Evolutionary conservation across 1,139 yeast genomes (phyloP), one percentile per base, ranked within the genome.

Genomic region (Saccharomyces pastorianus): DNA sequence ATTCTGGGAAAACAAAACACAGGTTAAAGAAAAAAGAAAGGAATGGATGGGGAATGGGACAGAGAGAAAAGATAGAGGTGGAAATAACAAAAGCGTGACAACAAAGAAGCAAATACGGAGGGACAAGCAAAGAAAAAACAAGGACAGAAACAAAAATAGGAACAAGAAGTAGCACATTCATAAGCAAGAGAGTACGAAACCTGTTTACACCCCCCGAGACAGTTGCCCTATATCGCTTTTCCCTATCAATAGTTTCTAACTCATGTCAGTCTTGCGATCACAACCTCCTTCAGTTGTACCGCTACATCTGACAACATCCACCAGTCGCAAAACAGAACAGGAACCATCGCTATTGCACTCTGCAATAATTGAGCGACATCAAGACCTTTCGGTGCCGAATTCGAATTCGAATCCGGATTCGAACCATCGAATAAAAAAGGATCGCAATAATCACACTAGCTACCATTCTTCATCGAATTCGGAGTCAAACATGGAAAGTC

Each of bases 401-500:
- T 38, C 44, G 44, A 38, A 38, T 20, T 38, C 44, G 44, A 38
- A 38, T 17, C 42, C 23, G 23, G 42, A 34, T 6, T 38, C 44
- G 26, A 38, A 38, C 25, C 44, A 38, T 20, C 44, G 44, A 38
- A 20, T 38, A 38, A 38, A 23, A 6, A 29, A 48, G 7, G 27
- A 41, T 46, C n/a, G n/a, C 7, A 53, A 53, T 46, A 47, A 53
- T 11, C 61, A 59, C 34, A 52, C 61, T 20, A 59, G 62, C 46
- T 57, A 52, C 41, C 62, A 60, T 38, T 61, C 64, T 3, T 56
- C 60, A 3, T 58, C 61, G 14, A 60, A 59, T 49, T 61, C 63
- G 14, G 65, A 60, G 48, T 61, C 62, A 6, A 60, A 60, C 26
- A 47, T 56, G 11, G 64, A 56, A 6, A 58, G 62, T 46, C 62